These are phyloP conservation scores for Filobasidium wieringae DNA, from an alignment of 768 basidiomycete genomes.

Conservation along the genomic window DNA sequence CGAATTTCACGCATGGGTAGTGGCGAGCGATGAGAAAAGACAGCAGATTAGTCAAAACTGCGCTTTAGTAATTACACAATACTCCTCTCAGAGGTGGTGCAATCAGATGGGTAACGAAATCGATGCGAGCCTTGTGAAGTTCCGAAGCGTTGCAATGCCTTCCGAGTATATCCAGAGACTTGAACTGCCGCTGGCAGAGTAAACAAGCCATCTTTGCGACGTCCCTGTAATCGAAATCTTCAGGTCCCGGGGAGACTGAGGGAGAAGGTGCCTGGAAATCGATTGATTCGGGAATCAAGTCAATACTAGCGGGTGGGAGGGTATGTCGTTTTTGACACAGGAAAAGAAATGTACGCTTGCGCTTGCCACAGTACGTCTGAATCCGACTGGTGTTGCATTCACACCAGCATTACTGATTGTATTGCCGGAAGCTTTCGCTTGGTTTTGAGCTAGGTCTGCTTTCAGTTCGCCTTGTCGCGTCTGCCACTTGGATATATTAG, in stretches of 20 bases:
- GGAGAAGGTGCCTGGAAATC: conserved; percentile 1
- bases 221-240: conserved; percentile 71
- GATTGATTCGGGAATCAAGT: not conserved
- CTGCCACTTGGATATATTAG: conserved; percentile 95
- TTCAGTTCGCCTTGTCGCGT: conserved; percentile 80
- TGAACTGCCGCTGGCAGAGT: conserved; percentile 88
- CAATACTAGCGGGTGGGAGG: conserved; percentile 9
- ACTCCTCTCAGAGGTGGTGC: not conserved
- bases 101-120: conserved; percentile 20
- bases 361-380: not conserved
- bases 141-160: conserved; percentile 89
- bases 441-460: conserved; percentile 32
- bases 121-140: conserved; percentile 70
- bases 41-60: conserved; percentile 15
- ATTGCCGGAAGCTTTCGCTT: not conserved
- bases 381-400: not conserved
- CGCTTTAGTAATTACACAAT: conserved; percentile 10
- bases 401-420: not conserved
- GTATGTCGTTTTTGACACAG: not conserved
- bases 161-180: conserved; percentile 66
- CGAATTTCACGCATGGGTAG: not conserved
- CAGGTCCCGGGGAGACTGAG: conserved; percentile 1
- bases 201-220: conserved; percentile 62
- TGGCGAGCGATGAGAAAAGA: not conserved
- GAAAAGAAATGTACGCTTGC: conserved; percentile 2